Evolutionary conservation across 495 filamentous ascomycete species (phyloP), one percentile per base, ranked within the genome.

Genomic region (Rusavskia elegans): DNA sequence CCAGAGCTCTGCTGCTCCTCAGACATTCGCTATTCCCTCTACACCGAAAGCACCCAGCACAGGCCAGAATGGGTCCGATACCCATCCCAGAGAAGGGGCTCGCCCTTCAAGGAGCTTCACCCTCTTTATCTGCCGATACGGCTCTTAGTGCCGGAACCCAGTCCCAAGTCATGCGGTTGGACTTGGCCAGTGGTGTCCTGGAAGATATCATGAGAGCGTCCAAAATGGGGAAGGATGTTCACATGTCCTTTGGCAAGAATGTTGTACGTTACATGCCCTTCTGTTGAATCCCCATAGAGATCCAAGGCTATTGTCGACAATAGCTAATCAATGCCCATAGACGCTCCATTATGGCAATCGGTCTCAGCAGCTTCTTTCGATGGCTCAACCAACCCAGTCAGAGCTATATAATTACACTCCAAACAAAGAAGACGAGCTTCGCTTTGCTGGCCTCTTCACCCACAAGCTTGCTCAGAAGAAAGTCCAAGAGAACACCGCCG

Each of bases 121-220:
- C 32, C 9, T 54, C 63, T 54, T 65, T 64, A 41, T 57, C 50
- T 30, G 62, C 61, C 27, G 27, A 54, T 27, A 21, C 60, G 23
- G 42, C 44, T 38, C 50, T 63, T 51, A 56, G 59, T 38, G 71
- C 30, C 5, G 40, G 37, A 14, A 37, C 37, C 23, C 48, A 54
- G 30, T 62, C 63, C 20, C 78, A 79, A 62, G 68, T 74, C 51
- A 79, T 89, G 68, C 80, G 80, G 54, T 64, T 89, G 53, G 77
- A 75, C 25, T 64, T 89, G 53, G 75, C 71, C 55, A 76, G 84
- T 64, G 74, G 66, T 52, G 72, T 81, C 32, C 75, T 87, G 54
- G 78, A 85, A 59, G 78, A 86, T 30, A 76, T 89, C 65, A 80
- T 87, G 53, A 73, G 77, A 56, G 74, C 84, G 20, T 74, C 78